Conservation (phyloP, 2,329 filamentous ascomycete species). For the Rhynchosporium graminicola region DNA sequence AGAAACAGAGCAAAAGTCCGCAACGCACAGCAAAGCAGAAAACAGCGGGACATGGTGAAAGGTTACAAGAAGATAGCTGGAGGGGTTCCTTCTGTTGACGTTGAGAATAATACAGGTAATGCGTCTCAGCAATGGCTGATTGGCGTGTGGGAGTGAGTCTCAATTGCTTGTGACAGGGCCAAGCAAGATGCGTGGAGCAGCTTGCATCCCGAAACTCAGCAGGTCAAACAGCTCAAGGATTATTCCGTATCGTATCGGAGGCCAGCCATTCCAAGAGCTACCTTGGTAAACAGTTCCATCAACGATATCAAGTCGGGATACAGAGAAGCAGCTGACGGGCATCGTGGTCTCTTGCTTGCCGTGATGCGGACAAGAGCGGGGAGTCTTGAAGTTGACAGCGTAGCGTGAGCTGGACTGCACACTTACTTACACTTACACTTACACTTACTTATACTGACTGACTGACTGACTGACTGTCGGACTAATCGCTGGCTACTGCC, state of each 20-base stretch:
- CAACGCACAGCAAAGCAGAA: background rate
- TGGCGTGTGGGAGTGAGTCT: constrained; percentile 2
- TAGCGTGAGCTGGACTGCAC: no score
- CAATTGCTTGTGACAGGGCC: constrained; percentile 1
- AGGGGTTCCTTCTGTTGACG: constrained; percentile 8
- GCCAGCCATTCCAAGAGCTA: background rate
- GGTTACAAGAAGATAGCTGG: constrained; percentile 4
- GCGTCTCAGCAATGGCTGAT: constrained; percentile 13
- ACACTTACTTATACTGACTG: no score
- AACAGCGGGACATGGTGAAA: constrained; percentile 7
- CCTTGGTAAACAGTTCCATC: constrained; percentile 10
- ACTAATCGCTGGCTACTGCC: no score
- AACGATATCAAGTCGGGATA: constrained; percentile 12
- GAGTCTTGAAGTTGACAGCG: no score
- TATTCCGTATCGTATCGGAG: background rate
- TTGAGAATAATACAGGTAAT: background rate
- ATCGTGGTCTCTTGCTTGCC: background rate
- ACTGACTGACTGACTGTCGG: no score
- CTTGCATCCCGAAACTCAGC: constrained; percentile 1
- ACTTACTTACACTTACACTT: no score
- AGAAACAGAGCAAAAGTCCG: background rate
- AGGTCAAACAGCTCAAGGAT: background rate
- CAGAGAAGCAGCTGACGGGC: background rate
- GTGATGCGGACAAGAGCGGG: background rate
- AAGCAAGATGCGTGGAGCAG: background rate